A percentile compares a stretch with the other conserved stretches of the same genome.
phyloP scores from a whole-genome alignment of 257 asterid species.

The Ehretia macrophylla region DNA sequence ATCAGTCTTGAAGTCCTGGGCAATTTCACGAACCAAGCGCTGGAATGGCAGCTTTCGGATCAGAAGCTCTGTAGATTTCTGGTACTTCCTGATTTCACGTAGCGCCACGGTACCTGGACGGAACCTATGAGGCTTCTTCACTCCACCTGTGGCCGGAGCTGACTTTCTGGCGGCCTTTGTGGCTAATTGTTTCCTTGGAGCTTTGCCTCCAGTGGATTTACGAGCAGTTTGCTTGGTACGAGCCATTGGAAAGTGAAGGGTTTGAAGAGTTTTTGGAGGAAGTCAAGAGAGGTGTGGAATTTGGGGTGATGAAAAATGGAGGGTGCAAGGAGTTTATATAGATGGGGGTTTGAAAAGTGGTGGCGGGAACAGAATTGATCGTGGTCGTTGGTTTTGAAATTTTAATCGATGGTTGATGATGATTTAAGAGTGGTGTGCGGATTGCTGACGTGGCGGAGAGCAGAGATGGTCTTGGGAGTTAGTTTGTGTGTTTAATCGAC shows the following conservation, averaged over 20 bases:
- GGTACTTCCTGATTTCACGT: slow-evolving; percentile 36
- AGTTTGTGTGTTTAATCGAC: slow-evolving; percentile 3
- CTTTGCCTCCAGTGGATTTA: slow-evolving; percentile 41
- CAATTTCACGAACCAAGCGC: slow-evolving; percentile 41
- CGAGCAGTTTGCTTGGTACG: slow-evolving; percentile 44
- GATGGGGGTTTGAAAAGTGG: neutral
- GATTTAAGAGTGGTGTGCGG: slow-evolving; percentile 1
- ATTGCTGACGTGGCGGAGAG: slow-evolving; percentile 25
- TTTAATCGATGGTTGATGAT: too few relatives aligned
- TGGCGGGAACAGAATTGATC: slow-evolving; percentile 20
- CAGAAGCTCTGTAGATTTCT: slow-evolving; percentile 29
- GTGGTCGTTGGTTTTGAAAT: neutral
- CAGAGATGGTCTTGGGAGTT: neutral
- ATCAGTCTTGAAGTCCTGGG: slow-evolving; percentile 41
- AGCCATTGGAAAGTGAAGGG: slow-evolving; percentile 21
- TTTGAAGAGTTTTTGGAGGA: neutral
- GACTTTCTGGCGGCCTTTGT: slow-evolving; percentile 38
- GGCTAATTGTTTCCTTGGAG: slow-evolving; percentile 39
- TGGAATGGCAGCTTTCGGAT: too few relatives aligned
- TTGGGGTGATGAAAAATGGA: neutral
- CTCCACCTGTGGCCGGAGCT: slow-evolving; percentile 37
- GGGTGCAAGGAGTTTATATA: neutral
- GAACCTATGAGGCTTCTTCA: slow-evolving; percentile 36
- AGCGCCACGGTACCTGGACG: slow-evolving; percentile 37
- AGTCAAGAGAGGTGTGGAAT: neutral